Evolutionary conservation across 2,329 filamentous ascomycete species (phyloP), one percentile per base, ranked within the genome.

Genomic region (Colletotrichum somersetense): DNA sequence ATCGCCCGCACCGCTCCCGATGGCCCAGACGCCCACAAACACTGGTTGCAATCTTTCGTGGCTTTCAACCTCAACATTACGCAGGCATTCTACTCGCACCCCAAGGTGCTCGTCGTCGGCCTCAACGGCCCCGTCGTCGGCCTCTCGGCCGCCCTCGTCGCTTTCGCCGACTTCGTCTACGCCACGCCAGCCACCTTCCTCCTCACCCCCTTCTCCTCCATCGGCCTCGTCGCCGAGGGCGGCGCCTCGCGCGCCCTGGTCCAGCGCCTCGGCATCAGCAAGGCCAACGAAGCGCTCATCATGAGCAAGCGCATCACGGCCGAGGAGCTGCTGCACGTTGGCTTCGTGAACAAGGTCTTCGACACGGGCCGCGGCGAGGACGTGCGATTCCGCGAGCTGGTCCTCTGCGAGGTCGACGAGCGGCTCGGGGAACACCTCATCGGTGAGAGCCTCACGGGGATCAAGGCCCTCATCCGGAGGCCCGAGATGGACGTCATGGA

Each of bases 111-210:
- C 33, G 89, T 98, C 72, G 91, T 92, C 0, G 96, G 94, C 0
- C 91, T 98, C 75, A 98, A 98, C 83, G 96, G 96, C 3, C 96
- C 96, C 7, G 95, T 91, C 14, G 88, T 99, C 65, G 96, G 96
- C 7, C 91, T 98, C 42, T 93, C 92, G 2, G 96, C 96, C 0
- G 95, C 96, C 0, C 83, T 98, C 0, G 85, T 94, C 70, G 91
- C 91, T 38, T 93, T 94, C 81, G 93, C 93, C 33, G 96, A 98
- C 85, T 98, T 98, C 85, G 89, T 98, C 80, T 98, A 98, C 86
- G 91, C 89, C 79, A 87, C 92, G 0, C 95, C 95, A 0, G 88
- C 92, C 76, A 85, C 95, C 40, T 99, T 94, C 83, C 86, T 98
- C 35, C 90, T 98, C 35, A 97, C 95, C 1, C 96, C 96, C 5